Evolutionary conservation across 2,329 filamentous ascomycete species (phyloP), one percentile per base, ranked within the genome.

Genomic region (Akanthomyces uredinophilus): DNA sequence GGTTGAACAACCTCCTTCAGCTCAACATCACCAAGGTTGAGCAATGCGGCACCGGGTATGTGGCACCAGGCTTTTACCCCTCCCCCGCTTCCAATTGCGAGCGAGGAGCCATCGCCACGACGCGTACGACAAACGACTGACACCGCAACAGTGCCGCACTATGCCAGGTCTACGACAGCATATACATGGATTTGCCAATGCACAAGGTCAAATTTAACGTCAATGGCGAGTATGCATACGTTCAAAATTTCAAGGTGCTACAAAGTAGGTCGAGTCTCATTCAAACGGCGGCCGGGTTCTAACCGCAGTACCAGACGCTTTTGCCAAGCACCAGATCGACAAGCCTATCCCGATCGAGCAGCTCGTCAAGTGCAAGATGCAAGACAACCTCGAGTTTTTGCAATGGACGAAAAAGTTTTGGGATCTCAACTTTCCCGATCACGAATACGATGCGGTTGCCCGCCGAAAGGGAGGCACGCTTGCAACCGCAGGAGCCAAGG

Each of bases 21-120:
- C 89, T 99, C 72, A 99, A 98, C 81, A 87, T 99, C 71, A 98
- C 90, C 71, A 98, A 97, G 80, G 92, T 99, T 75, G 95, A 99
- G 81, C 95, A 99, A 84, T 98, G 94, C 77, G 95, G 95, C 76
- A 98, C 94, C 73, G 95, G 94, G 94, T 98, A 87, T 71, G 81
- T 75, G 66, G 67, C 53, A 57, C 58, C 49, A 63, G 64, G 69
- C 62, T 59, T 61, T 53, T 62, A 63, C 66, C 65, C 66, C 63
- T 66, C 64, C 63, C 61, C 66, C 64, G 53, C 61, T 44, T 64
- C 35, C 56, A 57, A 65, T 27, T 24, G 49, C 50, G 61, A 63
- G 51, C 49, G 50, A 58, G 47, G 39, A 53, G 24, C 22, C 27
- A 47, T 20, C 46, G 22, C 41, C 46, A 54, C 47, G 59, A 44